Evolutionary conservation across 2,329 filamentous ascomycete genomes (phyloP), one percentile per base, ranked within the genome.

Genomic region (Fusarium transvaalense): DNA sequence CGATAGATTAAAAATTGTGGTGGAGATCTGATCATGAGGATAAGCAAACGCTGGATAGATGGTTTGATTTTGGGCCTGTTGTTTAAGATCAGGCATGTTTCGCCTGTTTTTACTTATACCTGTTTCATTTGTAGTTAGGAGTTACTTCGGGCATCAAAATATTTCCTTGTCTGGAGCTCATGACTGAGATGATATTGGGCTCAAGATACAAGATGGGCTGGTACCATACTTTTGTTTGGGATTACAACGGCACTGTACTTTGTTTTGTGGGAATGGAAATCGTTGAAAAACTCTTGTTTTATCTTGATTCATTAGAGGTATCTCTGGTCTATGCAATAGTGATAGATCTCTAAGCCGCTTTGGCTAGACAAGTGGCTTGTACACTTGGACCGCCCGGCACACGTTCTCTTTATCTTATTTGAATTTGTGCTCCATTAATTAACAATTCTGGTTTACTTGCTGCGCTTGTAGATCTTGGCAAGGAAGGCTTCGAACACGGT

Each of bases 391-490:
- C 25, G 15, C 37, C 31, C 32, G 48, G 35, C 25, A 39, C 39
- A 47, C 31, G 31, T 38, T 34, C 50, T 45, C 15, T 47, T 27
- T 50, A 42, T 63, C 46, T 34, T 17, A 13, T 56, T 62, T 47
- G 46, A 54, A 61, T 51, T 43, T 31, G 41, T 57, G 25, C 41
- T 46, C 39, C 48, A 23, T 41, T 21, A 27, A 34, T 46, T 12
- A 46, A 46, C 19, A 17, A 17, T 15, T 31, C 38, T 35, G 17
- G 13, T 69, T 80, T 92, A 98, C 83, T 97, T 98, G 87, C 89
- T 96, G 78, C 96, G 88, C 89, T 97, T 97, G 88, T 98, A 98
- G 78, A 99, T 98, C 88, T 99, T 99, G 80, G 86, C 85, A 70
- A 99, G 84, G 86, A 98, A 99, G 43, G 88, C 87, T 75, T 97